Conservation (phyloP, 331 rosid genomes). For the Erythrophleum ivorense region DNA sequence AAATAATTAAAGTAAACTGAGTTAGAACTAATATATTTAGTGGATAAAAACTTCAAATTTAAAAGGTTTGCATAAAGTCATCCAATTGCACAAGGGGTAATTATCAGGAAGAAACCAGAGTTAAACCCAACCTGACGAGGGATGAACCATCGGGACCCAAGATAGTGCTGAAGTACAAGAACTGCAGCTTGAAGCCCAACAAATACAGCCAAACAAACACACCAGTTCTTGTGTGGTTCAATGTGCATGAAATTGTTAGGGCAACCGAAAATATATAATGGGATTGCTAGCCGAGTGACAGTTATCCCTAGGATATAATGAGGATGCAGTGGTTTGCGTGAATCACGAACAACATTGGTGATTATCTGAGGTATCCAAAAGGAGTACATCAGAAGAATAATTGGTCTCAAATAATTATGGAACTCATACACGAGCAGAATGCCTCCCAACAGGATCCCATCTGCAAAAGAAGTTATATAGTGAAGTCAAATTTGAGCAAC, state of each 20-base stretch:
- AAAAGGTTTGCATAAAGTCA: not conserved
- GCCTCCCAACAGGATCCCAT: conserved; percentile 98
- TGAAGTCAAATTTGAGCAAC: conserved; percentile 22
- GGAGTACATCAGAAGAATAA: conserved; percentile 84
- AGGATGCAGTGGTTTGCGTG: conserved; percentile 95
- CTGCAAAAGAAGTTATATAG: conserved; percentile 57
- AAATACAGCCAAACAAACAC: conserved; percentile 67
- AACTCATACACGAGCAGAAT: conserved; percentile 94
- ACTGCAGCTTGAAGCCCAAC: conserved; percentile 75
- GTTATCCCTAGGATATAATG: conserved; percentile 90
- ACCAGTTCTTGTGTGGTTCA: conserved; percentile 82
- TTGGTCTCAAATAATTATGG: conserved; percentile 78
- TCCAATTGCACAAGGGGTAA: not conserved
- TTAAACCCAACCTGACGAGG: conserved; percentile 82
- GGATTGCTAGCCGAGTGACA: conserved; percentile 85
- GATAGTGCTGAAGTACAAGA: conserved; percentile 94
- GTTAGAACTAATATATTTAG: not conserved
- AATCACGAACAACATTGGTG: conserved; percentile 86
- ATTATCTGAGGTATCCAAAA: conserved; percentile 98
- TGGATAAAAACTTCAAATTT: not conserved
- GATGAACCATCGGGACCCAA: conserved; percentile 97
- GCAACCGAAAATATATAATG: conserved; percentile 87
- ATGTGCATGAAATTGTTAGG: conserved; percentile 96
- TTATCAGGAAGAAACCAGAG: not conserved
- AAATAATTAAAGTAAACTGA: not conserved